phyloP scores from a whole-genome alignment of 371 early-diverging fungal species.

The Apophysomyces elegans region DNA sequence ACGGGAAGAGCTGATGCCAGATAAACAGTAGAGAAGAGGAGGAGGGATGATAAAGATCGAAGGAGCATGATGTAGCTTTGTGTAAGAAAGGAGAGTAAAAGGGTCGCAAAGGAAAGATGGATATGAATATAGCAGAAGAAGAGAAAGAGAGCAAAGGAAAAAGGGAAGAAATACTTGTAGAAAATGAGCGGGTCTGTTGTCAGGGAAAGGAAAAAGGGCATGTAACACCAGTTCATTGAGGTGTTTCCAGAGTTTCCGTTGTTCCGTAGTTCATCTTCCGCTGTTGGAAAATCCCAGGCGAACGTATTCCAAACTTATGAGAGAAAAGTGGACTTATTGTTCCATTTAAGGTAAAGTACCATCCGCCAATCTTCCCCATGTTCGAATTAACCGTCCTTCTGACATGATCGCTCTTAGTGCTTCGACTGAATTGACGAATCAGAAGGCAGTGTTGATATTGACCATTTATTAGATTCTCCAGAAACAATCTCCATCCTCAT shows the following conservation, averaged over 20 bases:
- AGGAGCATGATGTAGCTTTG: not conserved
- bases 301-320: not conserved
- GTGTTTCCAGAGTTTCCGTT: conserved; percentile 6
- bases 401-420: not conserved
- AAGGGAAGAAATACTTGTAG: not conserved
- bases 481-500: no score
- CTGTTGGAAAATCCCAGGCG: not conserved
- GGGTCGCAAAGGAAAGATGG: not conserved
- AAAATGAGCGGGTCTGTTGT: not conserved
- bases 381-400: not conserved
- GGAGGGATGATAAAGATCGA: not conserved
- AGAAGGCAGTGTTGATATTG: not conserved
- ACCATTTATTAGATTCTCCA: no score
- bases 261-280: conserved; percentile 11
- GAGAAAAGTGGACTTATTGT: not conserved
- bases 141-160: not conserved
- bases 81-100: not conserved
- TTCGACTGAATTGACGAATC: not conserved
- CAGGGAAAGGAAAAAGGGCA: conserved; percentile 3
- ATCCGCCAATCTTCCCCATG: not conserved
- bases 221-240: conserved; percentile 10
- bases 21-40: not conserved
- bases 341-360: conserved; percentile 1
- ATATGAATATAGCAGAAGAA: not conserved
- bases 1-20: not conserved